These are phyloP conservation scores for Phellopilus nigrolimitatus DNA, from an alignment of 1,284 basidiomycete genomes.

Conservation along the genomic window DNA sequence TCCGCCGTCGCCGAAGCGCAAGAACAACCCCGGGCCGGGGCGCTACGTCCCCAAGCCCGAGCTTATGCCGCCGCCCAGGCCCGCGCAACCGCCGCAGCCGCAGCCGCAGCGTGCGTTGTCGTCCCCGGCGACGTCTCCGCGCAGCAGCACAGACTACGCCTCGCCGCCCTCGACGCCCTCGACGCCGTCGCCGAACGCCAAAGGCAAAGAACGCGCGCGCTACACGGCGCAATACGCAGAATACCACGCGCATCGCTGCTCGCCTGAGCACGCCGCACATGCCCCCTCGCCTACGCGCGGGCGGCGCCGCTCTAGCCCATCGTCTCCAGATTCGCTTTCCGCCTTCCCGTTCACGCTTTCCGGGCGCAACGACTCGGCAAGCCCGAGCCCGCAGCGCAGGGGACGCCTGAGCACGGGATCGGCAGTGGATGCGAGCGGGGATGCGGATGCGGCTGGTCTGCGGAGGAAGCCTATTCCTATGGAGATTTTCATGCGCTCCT, in stretches of 20 bases:
- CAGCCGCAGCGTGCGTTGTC: not conserved
- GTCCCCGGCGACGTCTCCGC: not conserved
- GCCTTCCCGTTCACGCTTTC: slow-evolving; percentile 9
- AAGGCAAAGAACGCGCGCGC: not conserved
- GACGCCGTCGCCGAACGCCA: not conserved
- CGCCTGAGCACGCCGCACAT: slow-evolving; percentile 6
- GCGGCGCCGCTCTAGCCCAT: slow-evolving; percentile 28
- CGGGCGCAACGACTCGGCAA: not conserved
- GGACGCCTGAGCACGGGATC: not conserved
- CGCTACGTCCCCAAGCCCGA: slow-evolving; percentile 10
- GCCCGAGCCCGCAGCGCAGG: too few relatives aligned
- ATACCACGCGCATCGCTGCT: slow-evolving; percentile 10
- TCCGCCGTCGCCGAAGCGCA: slow-evolving; percentile 13
- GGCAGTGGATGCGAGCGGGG: slow-evolving; percentile 28
- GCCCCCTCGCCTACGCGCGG: slow-evolving; percentile 22
- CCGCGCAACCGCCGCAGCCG: too few relatives aligned
- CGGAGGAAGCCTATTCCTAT: slow-evolving; percentile 60
- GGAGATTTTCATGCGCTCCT: slow-evolving; percentile 44
- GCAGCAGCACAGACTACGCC: slow-evolving; percentile 1
- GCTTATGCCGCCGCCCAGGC: slow-evolving; percentile 8
- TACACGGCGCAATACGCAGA: slow-evolving; percentile 13
- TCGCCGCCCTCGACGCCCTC: not conserved
- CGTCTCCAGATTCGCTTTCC: slow-evolving; percentile 21
- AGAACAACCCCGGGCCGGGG: slow-evolving; percentile 18
- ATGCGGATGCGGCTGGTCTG: slow-evolving; percentile 38